Conservation (phyloP, 208 protist species). For the Leishmania amazonensis region DNA sequence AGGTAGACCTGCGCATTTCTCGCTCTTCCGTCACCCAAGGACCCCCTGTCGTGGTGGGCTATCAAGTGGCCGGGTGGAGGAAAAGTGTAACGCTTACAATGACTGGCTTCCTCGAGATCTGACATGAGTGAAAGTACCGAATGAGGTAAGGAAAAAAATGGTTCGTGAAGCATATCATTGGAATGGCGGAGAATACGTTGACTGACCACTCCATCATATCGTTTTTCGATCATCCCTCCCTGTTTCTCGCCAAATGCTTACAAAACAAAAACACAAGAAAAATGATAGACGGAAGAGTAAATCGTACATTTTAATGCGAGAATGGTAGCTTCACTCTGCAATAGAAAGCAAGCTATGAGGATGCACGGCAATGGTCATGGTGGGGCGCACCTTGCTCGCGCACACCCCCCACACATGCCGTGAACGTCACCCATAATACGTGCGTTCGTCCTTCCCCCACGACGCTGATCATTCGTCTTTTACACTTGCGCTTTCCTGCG, state of each 20-base stretch:
- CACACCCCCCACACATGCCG: background rate
- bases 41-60: background rate
- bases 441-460: background rate
- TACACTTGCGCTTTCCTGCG: too few relatives aligned
- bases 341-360: background rate
- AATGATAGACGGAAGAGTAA: background rate
- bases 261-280: too few relatives aligned
- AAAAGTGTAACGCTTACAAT: background rate
- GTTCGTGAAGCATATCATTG: background rate
- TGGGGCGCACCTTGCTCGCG: background rate
- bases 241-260: background rate
- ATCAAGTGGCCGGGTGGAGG: background rate
- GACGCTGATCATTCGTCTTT: too few relatives aligned
- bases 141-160: background rate
- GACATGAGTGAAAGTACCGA: background rate
- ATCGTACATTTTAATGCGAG: background rate
- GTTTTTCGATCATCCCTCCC: background rate
- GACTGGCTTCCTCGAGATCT: background rate
- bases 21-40: background rate
- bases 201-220: background rate
- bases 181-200: background rate
- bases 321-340: background rate
- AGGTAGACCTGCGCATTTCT: background rate
- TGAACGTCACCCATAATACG: background rate
- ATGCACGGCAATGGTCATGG: background rate